Evolutionary conservation across 805 yeast genomes (phyloP), one percentile per base, ranked within the genome.

Genomic region (Saturnispora dispora): DNA sequence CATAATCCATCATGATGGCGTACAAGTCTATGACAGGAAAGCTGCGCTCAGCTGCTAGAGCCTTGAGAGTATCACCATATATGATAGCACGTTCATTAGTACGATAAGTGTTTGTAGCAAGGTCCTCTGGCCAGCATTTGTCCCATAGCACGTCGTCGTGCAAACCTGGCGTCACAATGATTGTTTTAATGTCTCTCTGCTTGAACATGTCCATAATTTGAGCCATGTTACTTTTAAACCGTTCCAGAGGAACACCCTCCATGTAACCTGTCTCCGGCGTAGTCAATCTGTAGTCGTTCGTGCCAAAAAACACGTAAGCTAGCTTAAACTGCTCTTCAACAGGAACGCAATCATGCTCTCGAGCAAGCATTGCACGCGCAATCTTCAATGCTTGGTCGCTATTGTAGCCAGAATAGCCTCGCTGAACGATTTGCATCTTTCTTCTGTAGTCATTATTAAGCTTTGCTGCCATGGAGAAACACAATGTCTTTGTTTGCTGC

Each of bases 331-430:
- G 61, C 39, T 64, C 62, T 5, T 52, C 59, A 9, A 56, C 67
- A 1, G 64, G 60, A 25, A 51, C 57, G 13, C 51, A 36, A 51
- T 67, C 69, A 46, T 76, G 65, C 54, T 81, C 85, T 5, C 65
- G 60, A 18, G 73, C 68, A 33, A 87, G 64, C 17, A 83, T 65
- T 43, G 71, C 65, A 13, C 77, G 78, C 15, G 43, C 37, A 33
- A 48, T 48, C 32, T 48, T 41, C n/a, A 48, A 30, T 4, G 43
- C 51, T 37, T 48, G 51, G 17, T 48, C 51, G 6, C 41, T 30
- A n/a, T 48, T 86, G 68, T 85, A 88, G 0, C 96, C 96, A 1
- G 80, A 62, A 59, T 70, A 86, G 0, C 96, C 96, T 53, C 95
- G 71, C 41, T 77, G 81, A 2, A 88, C 62, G 2, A 89, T 69